Base-by-base conservation (phyloP, 2,329 filamentous ascomycete species). In the Diaporthe ilicicola region DNA sequence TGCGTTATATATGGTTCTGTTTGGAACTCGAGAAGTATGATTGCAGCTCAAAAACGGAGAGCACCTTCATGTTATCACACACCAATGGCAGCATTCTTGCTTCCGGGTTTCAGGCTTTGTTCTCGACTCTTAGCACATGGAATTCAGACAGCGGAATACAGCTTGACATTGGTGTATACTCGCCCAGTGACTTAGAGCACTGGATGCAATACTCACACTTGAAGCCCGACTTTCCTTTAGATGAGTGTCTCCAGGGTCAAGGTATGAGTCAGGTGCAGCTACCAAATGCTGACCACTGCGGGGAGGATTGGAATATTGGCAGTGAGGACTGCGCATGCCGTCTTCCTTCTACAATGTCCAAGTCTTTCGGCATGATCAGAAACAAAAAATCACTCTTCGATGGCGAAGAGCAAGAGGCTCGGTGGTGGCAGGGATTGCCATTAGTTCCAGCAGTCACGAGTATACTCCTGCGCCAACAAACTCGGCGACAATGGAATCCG, bases 21-120 rank as follows among this genome's bases (percentile, higher is more conserved):
- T 70, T 77, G 56, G 77, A 79, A 74, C 77, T 79, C 50, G 70
- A 76, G 32, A 72, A 75, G 24, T 79, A 79, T 59, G 76, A 77
- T 70, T 78, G 77, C 69, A 67, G 59, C 68, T 67, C 65, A 44
- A 69, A 67, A 55, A 27, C 19, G 56, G 29, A 44, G 62, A 72
- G 50, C 27, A 29, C 50, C 62, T 55, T 50, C 46, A 10, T 48
- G 48, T 73, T 51, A 73, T 53, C 61, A 70, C 53, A 70, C 51
- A 72, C 67, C 34, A 65, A 73, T 24, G 46, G 61, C 27, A 70
- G 55, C 70, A 64, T 50, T 29, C 74, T 77, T 64, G 76, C 73
- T 19, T 62, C 67, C 34, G 32, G 37, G 62, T 73, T 77, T 62
- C 56, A 54, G 44, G 53, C 67, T 65, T 59, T 79, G 68, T 78